These are phyloP conservation scores for Obba rivulosa DNA, from an alignment of 768 basidiomycete genomes.

Conservation along the genomic window DNA sequence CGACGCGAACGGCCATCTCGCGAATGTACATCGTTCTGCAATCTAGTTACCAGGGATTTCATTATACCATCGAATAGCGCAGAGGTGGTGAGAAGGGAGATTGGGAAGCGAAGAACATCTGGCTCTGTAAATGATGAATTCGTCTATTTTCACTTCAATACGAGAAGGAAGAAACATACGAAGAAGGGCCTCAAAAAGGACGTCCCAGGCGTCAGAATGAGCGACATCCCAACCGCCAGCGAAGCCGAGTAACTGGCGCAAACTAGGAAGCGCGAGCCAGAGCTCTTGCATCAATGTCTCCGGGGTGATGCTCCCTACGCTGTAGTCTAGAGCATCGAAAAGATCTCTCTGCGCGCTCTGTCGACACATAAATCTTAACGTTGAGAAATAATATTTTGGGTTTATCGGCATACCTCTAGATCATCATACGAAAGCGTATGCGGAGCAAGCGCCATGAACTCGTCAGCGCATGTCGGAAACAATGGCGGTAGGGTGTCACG, in stretches of 20 bases:
- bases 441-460: slow-evolving; percentile 48
- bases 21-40: neutral
- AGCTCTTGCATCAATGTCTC: slow-evolving; percentile 49
- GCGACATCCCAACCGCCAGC: slow-evolving; percentile 42
- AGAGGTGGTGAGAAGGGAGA: slow-evolving; percentile 49
- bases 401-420: slow-evolving; percentile 42
- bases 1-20: neutral
- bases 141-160: neutral
- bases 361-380: neutral
- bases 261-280: slow-evolving; percentile 48
- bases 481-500: slow-evolving; percentile 58
- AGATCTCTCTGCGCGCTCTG: slow-evolving; percentile 56
- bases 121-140: slow-evolving; percentile 33
- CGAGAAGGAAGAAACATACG: slow-evolving; percentile 27
- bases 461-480: slow-evolving; percentile 42
- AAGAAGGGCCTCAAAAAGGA: slow-evolving; percentile 37
- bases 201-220: slow-evolving; percentile 44
- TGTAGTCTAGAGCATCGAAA: slow-evolving; percentile 40
- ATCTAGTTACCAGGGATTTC: slow-evolving; percentile 26
- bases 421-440: slow-evolving; percentile 39
- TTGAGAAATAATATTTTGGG: neutral
- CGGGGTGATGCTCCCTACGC: slow-evolving; percentile 46
- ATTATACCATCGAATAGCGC: slow-evolving; percentile 44
- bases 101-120: slow-evolving; percentile 45
- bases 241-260: slow-evolving; percentile 35